Percentiles rank a stretch among this genome's conserved stretches.
phyloP scores from a whole-genome alignment of 2,329 filamentous ascomycete genomes.

The Trichoderma endophyticum region DNA sequence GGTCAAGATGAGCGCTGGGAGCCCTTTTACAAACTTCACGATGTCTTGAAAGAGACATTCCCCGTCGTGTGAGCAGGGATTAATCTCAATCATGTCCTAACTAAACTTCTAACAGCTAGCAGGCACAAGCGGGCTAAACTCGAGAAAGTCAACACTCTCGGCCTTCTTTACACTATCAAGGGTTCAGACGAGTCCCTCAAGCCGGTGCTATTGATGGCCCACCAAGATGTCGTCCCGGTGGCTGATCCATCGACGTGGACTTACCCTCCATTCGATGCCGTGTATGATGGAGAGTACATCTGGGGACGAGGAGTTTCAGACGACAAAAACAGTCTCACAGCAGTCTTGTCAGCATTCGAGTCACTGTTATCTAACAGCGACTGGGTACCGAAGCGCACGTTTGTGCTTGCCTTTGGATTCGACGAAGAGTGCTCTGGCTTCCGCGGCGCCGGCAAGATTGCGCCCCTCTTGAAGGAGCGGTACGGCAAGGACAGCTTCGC shows the following conservation, averaged over 20 bases:
- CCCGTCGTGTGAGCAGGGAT: conserved; percentile 42
- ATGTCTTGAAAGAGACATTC: conserved; percentile 47
- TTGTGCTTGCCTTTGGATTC: conserved; percentile 61
- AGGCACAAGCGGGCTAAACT: conserved; percentile 43
- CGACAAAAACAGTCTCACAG: conserved; percentile 44
- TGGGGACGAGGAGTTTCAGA: conserved; percentile 44
- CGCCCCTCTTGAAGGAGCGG: conserved; percentile 44
- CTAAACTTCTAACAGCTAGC: neutral
- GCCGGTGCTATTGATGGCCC: conserved; percentile 41
- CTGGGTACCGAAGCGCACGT: conserved; percentile 53
- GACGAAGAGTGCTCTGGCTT: conserved; percentile 61
- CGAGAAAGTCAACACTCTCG: conserved; percentile 60
- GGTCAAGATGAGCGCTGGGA: conserved; percentile 55
- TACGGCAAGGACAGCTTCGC: conserved; percentile 58
- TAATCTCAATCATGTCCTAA: neutral
- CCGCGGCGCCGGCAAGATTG: conserved; percentile 54
- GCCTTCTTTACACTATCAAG: conserved; percentile 57
- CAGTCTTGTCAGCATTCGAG: conserved; percentile 42
- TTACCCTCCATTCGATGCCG: conserved; percentile 41
- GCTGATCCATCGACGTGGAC: conserved; percentile 45
- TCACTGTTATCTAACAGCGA: conserved; percentile 45
- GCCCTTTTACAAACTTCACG: conserved; percentile 49
- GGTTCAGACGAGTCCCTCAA: conserved; percentile 50
- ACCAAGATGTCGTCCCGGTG: conserved; percentile 45
- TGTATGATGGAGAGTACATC: conserved; percentile 42